These are phyloP conservation scores for Anacardium occidentale DNA, from an alignment of 345 rosid genomes.

Conservation along the genomic window DNA sequence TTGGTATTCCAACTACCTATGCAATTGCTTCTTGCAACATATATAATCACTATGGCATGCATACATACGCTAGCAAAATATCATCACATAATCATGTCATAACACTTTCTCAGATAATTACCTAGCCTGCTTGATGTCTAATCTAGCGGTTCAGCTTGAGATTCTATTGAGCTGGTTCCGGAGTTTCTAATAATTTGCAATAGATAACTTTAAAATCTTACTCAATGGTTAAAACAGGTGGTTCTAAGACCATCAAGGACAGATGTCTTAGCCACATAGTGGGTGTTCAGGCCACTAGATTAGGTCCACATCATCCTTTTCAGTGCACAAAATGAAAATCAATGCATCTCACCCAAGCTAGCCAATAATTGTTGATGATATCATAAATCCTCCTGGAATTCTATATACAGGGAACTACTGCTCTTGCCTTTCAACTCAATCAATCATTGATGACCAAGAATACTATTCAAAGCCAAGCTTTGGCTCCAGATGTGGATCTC, in stretches of 20 bases:
- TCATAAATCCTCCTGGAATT: slow-evolving; percentile 23
- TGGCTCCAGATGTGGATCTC: slow-evolving; percentile 40
- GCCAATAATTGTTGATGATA: slow-evolving; percentile 3
- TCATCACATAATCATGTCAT: slow-evolving; percentile 7
- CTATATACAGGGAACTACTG: slow-evolving; percentile 58
- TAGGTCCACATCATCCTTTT: slow-evolving; percentile 14
- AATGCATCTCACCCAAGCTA: not conserved
- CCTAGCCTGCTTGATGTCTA: slow-evolving; percentile 6
- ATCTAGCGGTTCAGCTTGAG: not conserved
- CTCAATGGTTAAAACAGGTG: not conserved
- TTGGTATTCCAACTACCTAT: slow-evolving; percentile 50
- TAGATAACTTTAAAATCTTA: not conserved
- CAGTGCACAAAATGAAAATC: not conserved
- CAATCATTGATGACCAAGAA: slow-evolving; percentile 46
- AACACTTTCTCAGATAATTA: slow-evolving; percentile 1
- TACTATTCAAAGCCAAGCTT: slow-evolving; percentile 36
- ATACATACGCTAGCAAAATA: not conserved
- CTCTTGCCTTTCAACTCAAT: slow-evolving; percentile 49
- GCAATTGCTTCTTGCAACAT: slow-evolving; percentile 15
- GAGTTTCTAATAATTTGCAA: not conserved
- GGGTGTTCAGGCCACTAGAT: not conserved
- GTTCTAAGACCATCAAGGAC: slow-evolving; percentile 6
- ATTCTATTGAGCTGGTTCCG: not conserved
- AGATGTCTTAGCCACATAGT: not conserved
- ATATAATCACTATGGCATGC: slow-evolving; percentile 13